A percentile compares a stretch with the other conserved stretches of the same genome.
Conservation (phyloP, 1,284 basidiomycete species). For the Dichomitus squalens region DNA sequence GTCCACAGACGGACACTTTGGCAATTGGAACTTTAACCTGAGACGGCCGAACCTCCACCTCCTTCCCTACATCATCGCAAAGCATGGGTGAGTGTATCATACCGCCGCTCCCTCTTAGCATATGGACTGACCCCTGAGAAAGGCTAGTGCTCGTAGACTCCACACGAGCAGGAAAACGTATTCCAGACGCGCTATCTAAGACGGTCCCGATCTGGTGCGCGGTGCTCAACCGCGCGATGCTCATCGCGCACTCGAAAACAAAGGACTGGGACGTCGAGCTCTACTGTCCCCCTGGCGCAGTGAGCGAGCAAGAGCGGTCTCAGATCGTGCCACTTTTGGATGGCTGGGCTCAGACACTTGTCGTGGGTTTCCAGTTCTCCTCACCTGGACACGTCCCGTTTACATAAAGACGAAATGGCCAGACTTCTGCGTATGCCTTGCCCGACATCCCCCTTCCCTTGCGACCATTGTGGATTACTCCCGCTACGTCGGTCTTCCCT, state of each 20-base stretch:
- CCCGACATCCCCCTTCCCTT: constrained; percentile 54
- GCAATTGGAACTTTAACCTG: constrained; percentile 87
- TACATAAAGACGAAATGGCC: neutral
- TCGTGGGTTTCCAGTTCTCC: constrained; percentile 41
- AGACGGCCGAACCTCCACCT: constrained; percentile 87
- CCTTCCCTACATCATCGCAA: constrained; percentile 56
- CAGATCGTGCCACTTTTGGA: constrained; percentile 70
- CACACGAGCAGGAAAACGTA: constrained; percentile 90
- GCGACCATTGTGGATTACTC: constrained; percentile 71
- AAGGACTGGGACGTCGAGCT: constrained; percentile 54
- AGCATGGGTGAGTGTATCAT: constrained; percentile 55
- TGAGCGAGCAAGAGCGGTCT: constrained; percentile 71
- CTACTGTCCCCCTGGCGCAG: constrained; percentile 65
- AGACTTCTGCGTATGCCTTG: constrained; percentile 57
- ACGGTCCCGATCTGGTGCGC: constrained; percentile 97
- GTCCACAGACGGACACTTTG: constrained; percentile 93
- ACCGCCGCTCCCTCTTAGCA: constrained; percentile 32
- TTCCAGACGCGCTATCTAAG: constrained; percentile 94
- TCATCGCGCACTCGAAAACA: constrained; percentile 20
- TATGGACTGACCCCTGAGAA: neutral
- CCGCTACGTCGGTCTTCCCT: constrained; percentile 50
- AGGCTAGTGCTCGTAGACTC: constrained; percentile 89
- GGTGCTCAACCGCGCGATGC: constrained; percentile 81
- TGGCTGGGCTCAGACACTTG: constrained; percentile 65
- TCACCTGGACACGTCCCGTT: neutral